Evolutionary conservation across 345 rosid genomes (phyloP), one percentile per base, ranked within the genome.

Genomic region (Eucalyptus pauciflora): DNA sequence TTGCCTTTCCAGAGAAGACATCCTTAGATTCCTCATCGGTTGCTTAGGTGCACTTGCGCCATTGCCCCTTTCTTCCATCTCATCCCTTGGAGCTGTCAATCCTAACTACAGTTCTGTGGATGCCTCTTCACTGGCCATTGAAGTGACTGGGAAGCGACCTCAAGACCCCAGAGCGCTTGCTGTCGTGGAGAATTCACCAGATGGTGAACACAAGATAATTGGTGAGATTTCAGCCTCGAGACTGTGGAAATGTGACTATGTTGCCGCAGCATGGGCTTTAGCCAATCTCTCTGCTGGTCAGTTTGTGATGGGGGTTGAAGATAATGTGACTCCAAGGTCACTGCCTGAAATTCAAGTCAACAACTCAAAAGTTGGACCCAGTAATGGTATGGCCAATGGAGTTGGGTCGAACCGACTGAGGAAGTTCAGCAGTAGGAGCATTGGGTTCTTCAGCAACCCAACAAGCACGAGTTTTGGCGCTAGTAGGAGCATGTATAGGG

Each of bases 21-120:
- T 98, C 85, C 92, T 95, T 91, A 97, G 99, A 22, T 98, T 98
- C 92, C 92, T 98, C 80, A 98, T 98, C 4, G 99, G 98, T 88
- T 97, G 99, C 90, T 98, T 98, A 48, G 99, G 99, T 88, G 99
- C 99, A 88, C 93, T 98, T 67, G 99, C 99, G 52, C 99, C 99
- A 12, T 87, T 97, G 37, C 99, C 99, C 41, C 98, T 98, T 86
- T 94, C 98, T 25, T 93, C 99, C 80, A 96, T 98, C 90, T 92
- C 94, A 22, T 92, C 95, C 22, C 95, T 98, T 8, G 99, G 94
- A 86, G 96, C 94, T 87, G 92, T 97, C 89, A 97, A 95, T 92
- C 90, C 89, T 18, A 92, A 96, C 90, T 97, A 93, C 89, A 91
- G 60, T 90, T 93, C 91, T 56, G 86, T 98, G 4, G 97, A 98